A percentile compares a stretch with the other conserved stretches of the same genome.
phyloP scores from a whole-genome alignment of 1,139 yeast genomes.

The Saccharomyces hybrid region DNA sequence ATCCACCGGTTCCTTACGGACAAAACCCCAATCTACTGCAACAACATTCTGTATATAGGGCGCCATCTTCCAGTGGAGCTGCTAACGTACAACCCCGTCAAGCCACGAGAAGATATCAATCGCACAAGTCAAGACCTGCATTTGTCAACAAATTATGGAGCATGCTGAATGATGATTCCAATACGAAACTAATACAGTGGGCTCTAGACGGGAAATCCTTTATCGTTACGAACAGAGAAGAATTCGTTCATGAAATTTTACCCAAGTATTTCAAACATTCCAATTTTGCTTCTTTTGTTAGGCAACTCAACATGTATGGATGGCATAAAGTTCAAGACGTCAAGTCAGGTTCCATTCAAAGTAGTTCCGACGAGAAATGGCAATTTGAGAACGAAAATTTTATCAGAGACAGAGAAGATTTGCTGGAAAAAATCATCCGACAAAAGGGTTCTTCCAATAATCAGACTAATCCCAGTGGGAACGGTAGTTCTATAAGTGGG shows the following conservation, averaged over 20 bases:
- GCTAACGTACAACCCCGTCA: not conserved
- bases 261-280: constrained; percentile 92
- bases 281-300: constrained; percentile 88
- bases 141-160: constrained; percentile 91
- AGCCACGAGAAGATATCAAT: constrained; percentile 1
- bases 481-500: constrained; percentile 4
- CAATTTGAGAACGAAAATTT: constrained; percentile 82
- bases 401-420: constrained; percentile 59
- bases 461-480: constrained; percentile 5
- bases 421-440: constrained; percentile 64
- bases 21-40: not conserved
- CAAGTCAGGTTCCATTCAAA: constrained; percentile 33
- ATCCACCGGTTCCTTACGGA: constrained; percentile 2
- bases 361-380: constrained; percentile 39
- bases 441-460: constrained; percentile 27
- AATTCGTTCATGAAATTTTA: constrained; percentile 74
- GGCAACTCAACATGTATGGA: constrained; percentile 92
- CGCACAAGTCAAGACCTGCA: constrained; percentile 55
- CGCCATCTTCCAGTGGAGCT: not conserved
- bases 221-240: constrained; percentile 77
- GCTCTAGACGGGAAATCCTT: constrained; percentile 77
- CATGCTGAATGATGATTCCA: constrained; percentile 79
- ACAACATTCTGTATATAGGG: constrained; percentile 1
- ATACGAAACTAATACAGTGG: constrained; percentile 74
- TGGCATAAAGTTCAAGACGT: constrained; percentile 80